These are phyloP conservation scores for Myriosclerotinia duriaeana DNA, from an alignment of 2,329 filamentous ascomycete genomes.

Conservation along the genomic window DNA sequence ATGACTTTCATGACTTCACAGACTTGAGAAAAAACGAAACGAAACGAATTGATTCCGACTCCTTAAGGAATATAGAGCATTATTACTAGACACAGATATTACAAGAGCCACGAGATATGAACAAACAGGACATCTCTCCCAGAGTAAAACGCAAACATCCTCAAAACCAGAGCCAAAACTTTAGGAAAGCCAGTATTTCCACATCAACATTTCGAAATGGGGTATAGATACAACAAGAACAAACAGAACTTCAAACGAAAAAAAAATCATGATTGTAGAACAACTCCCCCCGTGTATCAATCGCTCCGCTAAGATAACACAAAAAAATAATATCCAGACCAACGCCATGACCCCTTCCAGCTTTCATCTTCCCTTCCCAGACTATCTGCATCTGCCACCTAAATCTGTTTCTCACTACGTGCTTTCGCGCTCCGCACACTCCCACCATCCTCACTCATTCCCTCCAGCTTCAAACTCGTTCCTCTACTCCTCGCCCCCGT, in stretches of 20 bases:
- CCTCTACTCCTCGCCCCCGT: slow-evolving; percentile 1
- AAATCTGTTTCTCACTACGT: neutral
- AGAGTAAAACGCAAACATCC: too few relatives aligned
- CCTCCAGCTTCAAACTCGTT: slow-evolving; percentile 17
- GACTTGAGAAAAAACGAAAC: too few relatives aligned
- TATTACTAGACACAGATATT: too few relatives aligned
- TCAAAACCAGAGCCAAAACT: too few relatives aligned
- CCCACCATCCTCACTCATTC: slow-evolving; percentile 21
- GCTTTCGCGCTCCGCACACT: slow-evolving; percentile 11
- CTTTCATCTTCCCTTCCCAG: too few relatives aligned
- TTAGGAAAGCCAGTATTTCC: neutral
- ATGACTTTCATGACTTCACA: too few relatives aligned
- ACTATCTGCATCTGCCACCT: too few relatives aligned
- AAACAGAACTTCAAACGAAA: neutral
- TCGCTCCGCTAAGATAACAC: slow-evolving; percentile 2
- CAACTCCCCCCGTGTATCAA: slow-evolving; percentile 15
- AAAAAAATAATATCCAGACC: slow-evolving; percentile 9
- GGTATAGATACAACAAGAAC: slow-evolving; percentile 13
- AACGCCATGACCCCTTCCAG: slow-evolving; percentile 12
- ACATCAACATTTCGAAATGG: neutral
- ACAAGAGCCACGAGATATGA: too few relatives aligned
- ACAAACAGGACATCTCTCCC: too few relatives aligned
- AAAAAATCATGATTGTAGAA: slow-evolving; percentile 1
- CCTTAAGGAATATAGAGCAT: too few relatives aligned
- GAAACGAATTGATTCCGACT: too few relatives aligned